Base-by-base conservation (phyloP, 805 yeast species). In the Hanseniaspora valbyensis region DNA sequence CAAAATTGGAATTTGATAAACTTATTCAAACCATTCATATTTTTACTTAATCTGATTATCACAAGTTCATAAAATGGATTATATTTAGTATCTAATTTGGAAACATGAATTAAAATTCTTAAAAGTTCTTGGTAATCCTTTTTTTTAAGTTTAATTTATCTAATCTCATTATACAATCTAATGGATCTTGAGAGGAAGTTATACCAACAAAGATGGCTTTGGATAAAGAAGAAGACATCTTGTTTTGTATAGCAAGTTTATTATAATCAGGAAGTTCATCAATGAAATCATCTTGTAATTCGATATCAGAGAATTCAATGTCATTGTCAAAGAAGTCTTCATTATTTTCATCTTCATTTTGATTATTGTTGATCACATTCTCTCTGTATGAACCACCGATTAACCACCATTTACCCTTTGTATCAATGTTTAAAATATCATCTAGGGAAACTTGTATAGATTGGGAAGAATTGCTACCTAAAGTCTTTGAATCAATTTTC, bases 351-450 rank as follows among this genome's bases (percentile, higher is more conserved):
- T 57, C 62, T 21, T 9, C 30, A 7, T 29, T 25, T 18, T 38
- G 21, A 12, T 28, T 28, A 25, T 18, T 19, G 40, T 66, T 71
- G 19, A 16, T 10, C 50, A 45, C 39, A 50, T 70, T 67, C 2
- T 95, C 96, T 59, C 79, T 85, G 96, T 96, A 92, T 0, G 98
- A 95, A 1, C 97, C 85, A 44, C 99, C 99, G 28, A 92, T 90
- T 29, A 92, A 71, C 99, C 99, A 92, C 99, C 99, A 92, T 66
- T 90, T 92, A 52, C 99, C 99, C 56, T 79, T 78, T 0, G 81
- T 76, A 13, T 81, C 84, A 22, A 86, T 73, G 54, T 76, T 78
- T 44, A 76, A 78, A 52, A 92, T 87, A 67, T 92, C 99, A 42
- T 78, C 80, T 19, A 90, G 68, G 2, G 85, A 69, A 0, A 92